Evolutionary conservation across 441 rosid species (phyloP).

Genomic region (Adansonia gregorii): DNA sequence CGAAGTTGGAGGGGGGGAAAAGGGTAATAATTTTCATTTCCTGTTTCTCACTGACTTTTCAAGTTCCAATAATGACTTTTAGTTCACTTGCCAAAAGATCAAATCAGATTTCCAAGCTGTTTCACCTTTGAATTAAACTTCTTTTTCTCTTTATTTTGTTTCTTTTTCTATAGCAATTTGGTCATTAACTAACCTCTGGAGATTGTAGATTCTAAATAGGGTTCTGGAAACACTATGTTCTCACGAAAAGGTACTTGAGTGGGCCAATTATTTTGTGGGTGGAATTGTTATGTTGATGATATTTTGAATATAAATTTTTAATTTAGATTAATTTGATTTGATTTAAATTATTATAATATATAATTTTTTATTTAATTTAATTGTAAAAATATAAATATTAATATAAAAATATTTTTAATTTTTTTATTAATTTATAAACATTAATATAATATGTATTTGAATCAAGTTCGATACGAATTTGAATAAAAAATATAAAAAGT

Average conservation of each 20-base stretch:
- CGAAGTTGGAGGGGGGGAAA: neutral
- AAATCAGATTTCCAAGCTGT: neutral
- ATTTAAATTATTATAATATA: no score
- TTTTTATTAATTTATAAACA: no score
- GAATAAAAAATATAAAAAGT: no score
- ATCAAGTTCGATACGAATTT: no score
- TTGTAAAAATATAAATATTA: no score
- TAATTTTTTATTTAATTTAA: no score
- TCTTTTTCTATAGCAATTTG: neutral
- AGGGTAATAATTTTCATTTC: neutral
- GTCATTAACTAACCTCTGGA: neutral
- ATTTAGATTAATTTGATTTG: no score
- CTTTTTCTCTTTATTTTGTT: neutral
- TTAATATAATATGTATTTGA: no score
- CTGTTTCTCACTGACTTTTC: neutral
- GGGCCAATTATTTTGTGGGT: neutral
- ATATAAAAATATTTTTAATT: no score
- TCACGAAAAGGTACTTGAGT: neutral
- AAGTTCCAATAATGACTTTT: constrained; percentile 1
- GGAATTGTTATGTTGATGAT: no score
- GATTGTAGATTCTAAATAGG: neutral
- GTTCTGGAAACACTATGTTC: neutral
- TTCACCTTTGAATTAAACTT: neutral
- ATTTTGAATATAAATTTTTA: no score
- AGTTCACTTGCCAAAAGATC: neutral